Base-by-base conservation (phyloP, 805 yeast species). In the Kluyveromyces aestuarii region DNA sequence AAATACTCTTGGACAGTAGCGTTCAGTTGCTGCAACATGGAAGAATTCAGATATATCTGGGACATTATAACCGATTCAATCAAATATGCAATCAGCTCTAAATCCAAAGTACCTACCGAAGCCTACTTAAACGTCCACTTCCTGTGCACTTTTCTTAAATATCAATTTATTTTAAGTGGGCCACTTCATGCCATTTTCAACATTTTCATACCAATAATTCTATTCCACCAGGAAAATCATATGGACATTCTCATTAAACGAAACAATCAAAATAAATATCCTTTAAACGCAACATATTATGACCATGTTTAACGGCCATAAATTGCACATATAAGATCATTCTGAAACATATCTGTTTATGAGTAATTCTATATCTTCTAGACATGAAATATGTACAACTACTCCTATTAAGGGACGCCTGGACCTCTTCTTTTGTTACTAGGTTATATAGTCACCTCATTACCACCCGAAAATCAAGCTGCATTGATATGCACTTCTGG, bases 401-500 rank as follows among this genome's bases (percentile, higher is more conserved):
- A 21, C 25, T 21, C 25, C 25, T 21, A 21, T 21, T 21, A 21
- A 21, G 25, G 25, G 25, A 21, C 25, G 25, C 25, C 25, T 21
- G 25, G 25, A 21, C 25, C 25, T 21, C 25, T 21, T 21, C n/a
- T 21, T 21, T 21, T 21, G 25, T 21, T 21, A 21, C 25, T 21
- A 21, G 25, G 25, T 21, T 30, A 30, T 13, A 30, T 30, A 30
- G 3, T 5, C 8, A 30, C 14, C 37, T 14, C 47, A 35, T 36
- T 27, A 40, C 19, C 47, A 35, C 25, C 17, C 17, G 17, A 14
- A 25, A 11, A 27, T 44, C 35, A 48, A n/a, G 35, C 41, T 6
- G 93, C 93, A 66, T 89, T 89, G 66, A 81, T 71, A 68, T 90
- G 96, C 60, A 88, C 73, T 64, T 83, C 87, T 40, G 96, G 93